Conservation (phyloP, 805 yeast genomes). For the Ogataea philodendri region DNA sequence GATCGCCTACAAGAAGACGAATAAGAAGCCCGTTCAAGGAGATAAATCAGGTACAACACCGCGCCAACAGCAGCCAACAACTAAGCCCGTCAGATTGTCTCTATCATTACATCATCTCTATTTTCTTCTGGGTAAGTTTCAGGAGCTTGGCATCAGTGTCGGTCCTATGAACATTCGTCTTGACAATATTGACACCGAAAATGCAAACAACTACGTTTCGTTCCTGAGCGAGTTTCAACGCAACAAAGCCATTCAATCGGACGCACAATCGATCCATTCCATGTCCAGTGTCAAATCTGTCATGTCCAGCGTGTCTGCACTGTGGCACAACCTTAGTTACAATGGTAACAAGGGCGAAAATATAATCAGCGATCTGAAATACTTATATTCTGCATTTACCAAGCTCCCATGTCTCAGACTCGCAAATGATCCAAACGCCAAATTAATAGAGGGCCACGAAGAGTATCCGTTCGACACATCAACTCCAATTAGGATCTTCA, state of each 20-base stretch:
- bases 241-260: constrained; percentile 35
- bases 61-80: constrained; percentile 17
- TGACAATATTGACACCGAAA: constrained; percentile 52
- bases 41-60: constrained; percentile 10
- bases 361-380: constrained; percentile 43
- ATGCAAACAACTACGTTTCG: constrained; percentile 51
- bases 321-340: constrained; percentile 37
- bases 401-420: constrained; percentile 62
- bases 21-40: constrained; percentile 16
- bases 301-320: constrained; percentile 44
- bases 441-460: constrained; percentile 58
- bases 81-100: constrained; percentile 54
- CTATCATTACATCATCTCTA: constrained; percentile 64
- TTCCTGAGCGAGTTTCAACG: constrained; percentile 55
- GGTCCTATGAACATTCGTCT: constrained; percentile 63
- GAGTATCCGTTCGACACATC: constrained; percentile 72
- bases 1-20: constrained; percentile 47
- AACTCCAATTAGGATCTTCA: constrained; percentile 60
- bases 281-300: constrained; percentile 57
- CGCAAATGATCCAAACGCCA: constrained; percentile 58
- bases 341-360: constrained; percentile 46
- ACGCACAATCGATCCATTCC: constrained; percentile 51
- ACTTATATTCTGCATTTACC: constrained; percentile 60
- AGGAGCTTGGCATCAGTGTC: constrained; percentile 46
- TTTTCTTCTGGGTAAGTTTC: constrained; percentile 55